Conservation (phyloP, 352 stramenopile species). For the Phytophthora sansomeana region DNA sequence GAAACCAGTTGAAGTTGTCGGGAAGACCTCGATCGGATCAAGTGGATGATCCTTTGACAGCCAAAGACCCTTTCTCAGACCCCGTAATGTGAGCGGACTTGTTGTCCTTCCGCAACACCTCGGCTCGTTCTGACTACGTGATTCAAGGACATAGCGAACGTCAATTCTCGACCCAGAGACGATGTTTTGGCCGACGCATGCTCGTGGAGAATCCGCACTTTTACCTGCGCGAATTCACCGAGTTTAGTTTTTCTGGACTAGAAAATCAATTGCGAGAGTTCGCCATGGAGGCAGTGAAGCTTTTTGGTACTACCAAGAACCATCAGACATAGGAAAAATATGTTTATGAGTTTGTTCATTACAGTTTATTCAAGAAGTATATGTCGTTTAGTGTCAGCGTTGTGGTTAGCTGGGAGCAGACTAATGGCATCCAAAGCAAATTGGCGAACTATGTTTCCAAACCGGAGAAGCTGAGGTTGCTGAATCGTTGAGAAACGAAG, state of each 20-base stretch:
- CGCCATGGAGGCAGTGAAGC: slow-evolving; percentile 26
- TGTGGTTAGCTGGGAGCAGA: slow-evolving; percentile 25
- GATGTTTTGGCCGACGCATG: slow-evolving; percentile 51
- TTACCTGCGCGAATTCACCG: slow-evolving; percentile 25
- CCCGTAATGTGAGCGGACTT: slow-evolving; percentile 43
- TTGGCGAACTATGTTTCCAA: slow-evolving; percentile 37
- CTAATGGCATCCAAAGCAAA: slow-evolving; percentile 38
- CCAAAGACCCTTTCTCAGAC: slow-evolving; percentile 9
- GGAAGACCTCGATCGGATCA: slow-evolving; percentile 17
- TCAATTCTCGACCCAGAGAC: not conserved
- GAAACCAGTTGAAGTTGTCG: slow-evolving; percentile 68
- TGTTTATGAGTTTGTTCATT: not conserved
- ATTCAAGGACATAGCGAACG: slow-evolving; percentile 11
- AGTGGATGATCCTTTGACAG: slow-evolving; percentile 1
- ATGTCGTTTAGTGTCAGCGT: slow-evolving; percentile 20
- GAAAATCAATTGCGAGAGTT: slow-evolving; percentile 34
- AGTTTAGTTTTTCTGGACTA: slow-evolving; percentile 29
- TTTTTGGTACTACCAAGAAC: not conserved
- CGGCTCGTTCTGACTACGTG: slow-evolving; percentile 14
- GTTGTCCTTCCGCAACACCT: slow-evolving; percentile 35
- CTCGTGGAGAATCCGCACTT: slow-evolving; percentile 38
- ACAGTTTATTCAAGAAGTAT: slow-evolving; percentile 18
- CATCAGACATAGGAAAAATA: not conserved
- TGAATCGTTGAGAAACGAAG: slow-evolving; percentile 38
- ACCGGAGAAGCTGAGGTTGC: slow-evolving; percentile 28